Conservation (phyloP, 78 protist genomes). For the Isochrysis galbana region DNA sequence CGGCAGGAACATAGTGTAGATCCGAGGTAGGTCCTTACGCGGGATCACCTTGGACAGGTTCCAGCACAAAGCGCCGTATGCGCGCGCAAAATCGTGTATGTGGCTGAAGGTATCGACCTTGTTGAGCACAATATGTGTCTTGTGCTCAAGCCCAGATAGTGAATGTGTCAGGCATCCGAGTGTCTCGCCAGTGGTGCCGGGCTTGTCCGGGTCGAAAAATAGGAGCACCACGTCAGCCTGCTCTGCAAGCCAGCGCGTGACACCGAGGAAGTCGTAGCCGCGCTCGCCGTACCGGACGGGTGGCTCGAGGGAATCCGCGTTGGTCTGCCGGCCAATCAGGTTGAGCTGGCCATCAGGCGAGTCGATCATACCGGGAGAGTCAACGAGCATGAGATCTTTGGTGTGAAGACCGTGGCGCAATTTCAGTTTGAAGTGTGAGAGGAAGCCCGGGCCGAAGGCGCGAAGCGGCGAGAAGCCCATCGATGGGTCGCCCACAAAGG, state of each 20-base stretch:
- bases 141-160: constrained; percentile 37
- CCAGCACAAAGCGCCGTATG: constrained; percentile 64
- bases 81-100: constrained; percentile 52
- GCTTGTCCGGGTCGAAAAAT: constrained; percentile 56
- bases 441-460: constrained; percentile 19
- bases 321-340: not conserved
- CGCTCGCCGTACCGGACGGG: no score
- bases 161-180: constrained; percentile 41
- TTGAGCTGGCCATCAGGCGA: no score
- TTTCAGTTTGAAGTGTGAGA: constrained; percentile 33
- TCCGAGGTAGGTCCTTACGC: constrained; percentile 50
- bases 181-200: constrained; percentile 53
- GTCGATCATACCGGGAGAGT: constrained; percentile 60
- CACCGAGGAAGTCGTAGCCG: constrained; percentile 54
- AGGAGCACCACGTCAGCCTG: constrained; percentile 49
- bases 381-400: constrained; percentile 21
- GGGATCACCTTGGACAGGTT: constrained; percentile 34
- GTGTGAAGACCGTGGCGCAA: not conserved
- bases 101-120: constrained; percentile 43
- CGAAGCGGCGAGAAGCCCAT: constrained; percentile 29
- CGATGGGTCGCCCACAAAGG: constrained; percentile 20
- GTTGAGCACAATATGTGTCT: constrained; percentile 35
- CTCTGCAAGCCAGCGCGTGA: constrained; percentile 44
- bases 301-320: not conserved
- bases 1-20: constrained; percentile 54